These are phyloP conservation scores for Phytophthora megakarya DNA, from an alignment of 352 stramenopile genomes.

Conservation along the genomic window DNA sequence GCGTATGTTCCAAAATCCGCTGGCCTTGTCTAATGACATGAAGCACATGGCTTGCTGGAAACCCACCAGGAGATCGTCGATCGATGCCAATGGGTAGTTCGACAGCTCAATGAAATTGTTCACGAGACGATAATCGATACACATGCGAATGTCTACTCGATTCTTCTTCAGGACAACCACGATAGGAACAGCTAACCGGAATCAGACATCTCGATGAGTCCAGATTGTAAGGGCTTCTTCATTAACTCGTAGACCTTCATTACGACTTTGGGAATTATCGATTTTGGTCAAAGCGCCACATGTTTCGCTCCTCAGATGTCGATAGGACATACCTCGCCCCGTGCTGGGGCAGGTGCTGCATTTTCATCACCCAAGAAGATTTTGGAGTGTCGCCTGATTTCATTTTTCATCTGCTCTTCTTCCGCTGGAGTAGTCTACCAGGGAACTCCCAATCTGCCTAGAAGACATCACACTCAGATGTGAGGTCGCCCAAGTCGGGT, in stretches of 20 bases:
- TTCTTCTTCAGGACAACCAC: slow-evolving; percentile 16
- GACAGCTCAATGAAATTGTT: slow-evolving; percentile 20
- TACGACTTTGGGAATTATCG: not conserved
- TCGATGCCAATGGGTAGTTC: slow-evolving; percentile 23
- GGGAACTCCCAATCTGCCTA: too few relatives aligned
- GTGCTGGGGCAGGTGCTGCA: not conserved
- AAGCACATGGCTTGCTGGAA: slow-evolving; percentile 29
- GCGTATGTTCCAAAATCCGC: slow-evolving; percentile 25
- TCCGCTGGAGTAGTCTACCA: too few relatives aligned
- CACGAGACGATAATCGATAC: slow-evolving; percentile 30
- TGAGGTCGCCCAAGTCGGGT: too few relatives aligned
- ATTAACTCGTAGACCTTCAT: slow-evolving; percentile 9
- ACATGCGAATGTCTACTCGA: slow-evolving; percentile 8
- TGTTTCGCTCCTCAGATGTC: not conserved
- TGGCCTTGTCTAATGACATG: slow-evolving; percentile 21
- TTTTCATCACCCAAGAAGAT: not conserved
- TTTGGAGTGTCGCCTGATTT: too few relatives aligned
- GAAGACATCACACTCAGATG: too few relatives aligned
- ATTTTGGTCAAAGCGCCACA: not conserved
- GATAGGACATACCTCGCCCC: not conserved
- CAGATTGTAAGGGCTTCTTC: slow-evolving; percentile 3
- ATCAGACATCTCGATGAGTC: not conserved
- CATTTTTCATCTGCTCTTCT: too few relatives aligned
- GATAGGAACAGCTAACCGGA: not conserved
- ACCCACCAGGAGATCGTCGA: slow-evolving; percentile 30